Conservation (phyloP, 441 rosid species). For the Daphne laureola region DNA sequence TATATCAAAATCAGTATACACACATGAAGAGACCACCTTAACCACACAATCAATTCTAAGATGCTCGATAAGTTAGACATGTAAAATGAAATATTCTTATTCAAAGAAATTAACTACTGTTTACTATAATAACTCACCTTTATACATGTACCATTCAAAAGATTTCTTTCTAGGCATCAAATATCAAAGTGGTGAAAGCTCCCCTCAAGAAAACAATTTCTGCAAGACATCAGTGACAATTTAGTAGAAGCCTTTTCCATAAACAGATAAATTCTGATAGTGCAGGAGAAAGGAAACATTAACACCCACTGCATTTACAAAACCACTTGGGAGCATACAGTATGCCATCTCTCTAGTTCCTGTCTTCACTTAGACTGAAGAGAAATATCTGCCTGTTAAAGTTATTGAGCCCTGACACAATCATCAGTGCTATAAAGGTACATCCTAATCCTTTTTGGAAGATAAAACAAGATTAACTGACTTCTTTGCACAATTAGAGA, state of each 20-base stretch:
- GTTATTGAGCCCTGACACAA: conserved; percentile 24
- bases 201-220: conserved; percentile 26
- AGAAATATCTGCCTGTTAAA: conserved; percentile 26
- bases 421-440: conserved; percentile 16
- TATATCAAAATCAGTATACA: conserved; percentile 7
- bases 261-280: conserved; percentile 27
- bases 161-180: conserved; percentile 41
- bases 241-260: conserved; percentile 22
- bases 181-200: conserved; percentile 18
- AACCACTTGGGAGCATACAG: conserved; percentile 35
- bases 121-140: conserved; percentile 24
- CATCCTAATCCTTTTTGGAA: too few relatives aligned
- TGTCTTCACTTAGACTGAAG: conserved; percentile 27
- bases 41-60: conserved; percentile 27
- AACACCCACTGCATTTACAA: conserved; percentile 17
- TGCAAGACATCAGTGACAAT: conserved; percentile 25
- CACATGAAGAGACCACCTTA: conserved; percentile 24
- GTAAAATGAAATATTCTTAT: conserved; percentile 24
- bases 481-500: conserved; percentile 7
- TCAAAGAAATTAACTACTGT: conserved; percentile 18
- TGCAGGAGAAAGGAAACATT: conserved; percentile 31
- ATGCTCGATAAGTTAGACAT: conserved; percentile 18
- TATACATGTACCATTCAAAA: conserved; percentile 18
- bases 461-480: conserved; percentile 14
- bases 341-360: conserved; percentile 31